These are phyloP conservation scores for Arctium lappa DNA, from an alignment of 129 eudicot species.

Conservation along the genomic window DNA sequence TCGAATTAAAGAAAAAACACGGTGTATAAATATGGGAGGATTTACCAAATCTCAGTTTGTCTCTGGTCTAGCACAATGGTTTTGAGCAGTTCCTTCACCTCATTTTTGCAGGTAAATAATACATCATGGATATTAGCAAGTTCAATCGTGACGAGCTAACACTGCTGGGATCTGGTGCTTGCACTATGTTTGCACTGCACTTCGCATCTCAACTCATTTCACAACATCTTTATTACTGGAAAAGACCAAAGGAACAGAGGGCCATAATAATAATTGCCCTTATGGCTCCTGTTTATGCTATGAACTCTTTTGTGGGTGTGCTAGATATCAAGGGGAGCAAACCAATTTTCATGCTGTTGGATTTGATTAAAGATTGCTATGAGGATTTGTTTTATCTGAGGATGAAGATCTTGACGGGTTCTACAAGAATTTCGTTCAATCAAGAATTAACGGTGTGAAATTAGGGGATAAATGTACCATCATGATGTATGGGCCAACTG, in stretches of 20 bases:
- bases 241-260: slow-evolving; percentile 84
- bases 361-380: slow-evolving; percentile 68
- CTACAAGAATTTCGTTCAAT: neutral
- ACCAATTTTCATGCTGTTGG: slow-evolving; percentile 56
- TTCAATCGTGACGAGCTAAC: slow-evolving; percentile 69
- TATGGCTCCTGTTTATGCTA: slow-evolving; percentile 76
- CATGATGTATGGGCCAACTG: too few species aligned
- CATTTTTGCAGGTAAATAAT: slow-evolving; percentile 19
- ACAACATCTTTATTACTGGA: slow-evolving; percentile 93
- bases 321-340: slow-evolving; percentile 57
- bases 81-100: neutral
- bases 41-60: too few species aligned
- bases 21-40: too few species aligned
- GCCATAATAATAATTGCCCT: slow-evolving; percentile 67
- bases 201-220: slow-evolving; percentile 74
- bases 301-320: slow-evolving; percentile 67
- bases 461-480: too few species aligned
- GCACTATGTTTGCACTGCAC: slow-evolving; percentile 59
- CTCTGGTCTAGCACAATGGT: neutral
- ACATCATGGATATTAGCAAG: slow-evolving; percentile 52
- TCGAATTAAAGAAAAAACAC: too few species aligned
- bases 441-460: too few species aligned
- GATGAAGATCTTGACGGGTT: too few species aligned
- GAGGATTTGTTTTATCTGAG: slow-evolving; percentile 45
- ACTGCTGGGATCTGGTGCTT: slow-evolving; percentile 53